Percentiles rank a stretch among this genome's conserved stretches.
Conservation (phyloP, 148 eudicot genomes). For the Camellia lanceoleosa region DNA sequence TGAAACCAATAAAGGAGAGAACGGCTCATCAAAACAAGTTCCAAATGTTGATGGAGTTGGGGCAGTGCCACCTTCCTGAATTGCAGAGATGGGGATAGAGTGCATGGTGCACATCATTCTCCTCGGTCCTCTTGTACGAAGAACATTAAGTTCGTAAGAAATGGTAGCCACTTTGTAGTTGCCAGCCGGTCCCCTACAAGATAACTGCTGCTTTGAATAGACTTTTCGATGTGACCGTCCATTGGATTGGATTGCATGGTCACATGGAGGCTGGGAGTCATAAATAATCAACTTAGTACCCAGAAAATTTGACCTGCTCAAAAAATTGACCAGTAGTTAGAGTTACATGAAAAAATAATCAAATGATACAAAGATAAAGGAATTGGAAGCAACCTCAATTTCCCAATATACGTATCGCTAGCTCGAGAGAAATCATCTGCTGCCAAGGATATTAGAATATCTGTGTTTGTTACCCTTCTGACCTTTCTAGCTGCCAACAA, state of each 20-base stretch:
- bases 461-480: slow-evolving; percentile 40
- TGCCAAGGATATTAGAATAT: slow-evolving; percentile 38
- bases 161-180: slow-evolving; percentile 32
- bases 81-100: slow-evolving; percentile 34
- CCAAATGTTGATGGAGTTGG: slow-evolving; percentile 38
- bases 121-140: slow-evolving; percentile 53
- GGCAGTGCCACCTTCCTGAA: slow-evolving; percentile 42
- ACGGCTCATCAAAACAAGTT: slow-evolving; percentile 14
- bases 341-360: neutral
- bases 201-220: slow-evolving; percentile 23
- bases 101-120: slow-evolving; percentile 52
- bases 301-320: slow-evolving; percentile 49
- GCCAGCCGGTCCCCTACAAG: slow-evolving; percentile 21
- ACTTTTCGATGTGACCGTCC: slow-evolving; percentile 19
- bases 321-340: neutral
- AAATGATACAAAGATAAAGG: slow-evolving; percentile 14
- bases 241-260: slow-evolving; percentile 20
- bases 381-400: slow-evolving; percentile 35
- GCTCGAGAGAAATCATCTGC: slow-evolving; percentile 39
- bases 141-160: slow-evolving; percentile 47
- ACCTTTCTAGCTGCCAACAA: slow-evolving; percentile 45
- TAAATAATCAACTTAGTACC: slow-evolving; percentile 48
- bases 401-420: slow-evolving; percentile 40
- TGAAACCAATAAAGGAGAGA: neutral
- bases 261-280: slow-evolving; percentile 31